phyloP scores from a whole-genome alignment of 2,329 filamentous ascomycete species.

The Fusarium citri region DNA sequence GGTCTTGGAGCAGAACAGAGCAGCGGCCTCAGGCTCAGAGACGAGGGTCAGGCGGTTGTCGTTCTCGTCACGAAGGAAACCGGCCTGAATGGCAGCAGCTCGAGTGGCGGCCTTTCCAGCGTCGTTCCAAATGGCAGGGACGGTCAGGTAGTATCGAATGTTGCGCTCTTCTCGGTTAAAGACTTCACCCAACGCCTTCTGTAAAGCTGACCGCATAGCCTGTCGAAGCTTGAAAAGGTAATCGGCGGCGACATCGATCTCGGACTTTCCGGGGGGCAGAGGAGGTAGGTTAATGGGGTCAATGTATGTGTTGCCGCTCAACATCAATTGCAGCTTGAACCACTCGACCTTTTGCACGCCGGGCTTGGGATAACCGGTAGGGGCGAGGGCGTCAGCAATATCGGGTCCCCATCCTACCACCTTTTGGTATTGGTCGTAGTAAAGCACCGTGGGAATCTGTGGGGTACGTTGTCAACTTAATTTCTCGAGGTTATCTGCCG shows the following conservation, averaged over 20 bases:
- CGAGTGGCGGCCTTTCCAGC: conserved; percentile 96
- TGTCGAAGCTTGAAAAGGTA: conserved; percentile 98
- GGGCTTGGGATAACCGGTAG: conserved; percentile 96
- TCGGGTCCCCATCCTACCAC: conserved; percentile 99
- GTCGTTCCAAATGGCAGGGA: conserved; percentile 99
- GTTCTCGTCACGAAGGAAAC: conserved; percentile 96
- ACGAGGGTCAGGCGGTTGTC: conserved; percentile 95
- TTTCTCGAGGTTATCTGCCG: not conserved
- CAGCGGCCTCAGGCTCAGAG: conserved; percentile 95
- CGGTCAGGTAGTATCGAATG: conserved; percentile 96
- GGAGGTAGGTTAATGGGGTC: conserved; percentile 98
- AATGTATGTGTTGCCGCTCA: conserved; percentile 98
- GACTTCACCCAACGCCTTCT: conserved; percentile 96
- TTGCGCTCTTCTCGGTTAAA: conserved; percentile 98
- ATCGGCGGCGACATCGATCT: conserved; percentile 99
- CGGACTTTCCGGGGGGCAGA: conserved; percentile 95
- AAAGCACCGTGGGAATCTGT: conserved; percentile 97
- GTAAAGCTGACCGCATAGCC: conserved; percentile 93
- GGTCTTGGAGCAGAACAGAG: conserved; percentile 97
- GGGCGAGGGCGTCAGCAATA: conserved; percentile 95
- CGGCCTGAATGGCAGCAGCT: conserved; percentile 95
- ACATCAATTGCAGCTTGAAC: conserved; percentile 99
- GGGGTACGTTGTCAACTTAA: conserved; percentile 22
- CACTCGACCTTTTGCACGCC: conserved; percentile 99
- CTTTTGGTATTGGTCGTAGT: conserved; percentile 99